Conservation (phyloP, 345 rosid genomes). For the Rubroshorea leprosula region DNA sequence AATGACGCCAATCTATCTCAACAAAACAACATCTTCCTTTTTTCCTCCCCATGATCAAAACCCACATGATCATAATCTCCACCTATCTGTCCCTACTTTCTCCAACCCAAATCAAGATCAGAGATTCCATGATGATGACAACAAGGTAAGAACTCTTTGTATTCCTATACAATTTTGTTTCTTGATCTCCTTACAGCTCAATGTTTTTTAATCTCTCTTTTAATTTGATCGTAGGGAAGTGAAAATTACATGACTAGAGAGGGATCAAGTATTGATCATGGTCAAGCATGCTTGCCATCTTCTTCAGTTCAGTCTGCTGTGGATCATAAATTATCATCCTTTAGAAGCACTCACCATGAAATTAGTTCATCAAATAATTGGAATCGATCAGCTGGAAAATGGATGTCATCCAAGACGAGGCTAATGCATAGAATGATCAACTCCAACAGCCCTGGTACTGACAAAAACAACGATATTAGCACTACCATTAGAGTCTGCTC, state of each 20-base stretch:
- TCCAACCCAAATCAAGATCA: slow-evolving; percentile 13
- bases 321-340: slow-evolving; percentile 1
- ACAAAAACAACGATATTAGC: slow-evolving; percentile 7
- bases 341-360: too few relatives aligned
- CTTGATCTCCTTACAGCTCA: too few relatives aligned
- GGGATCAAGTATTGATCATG: too few relatives aligned
- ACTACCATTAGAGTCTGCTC: slow-evolving; percentile 38
- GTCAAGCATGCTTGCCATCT: too few relatives aligned
- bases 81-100: slow-evolving; percentile 14
- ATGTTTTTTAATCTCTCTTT: too few relatives aligned
- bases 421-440: slow-evolving; percentile 33
- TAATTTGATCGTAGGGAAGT: too few relatives aligned
- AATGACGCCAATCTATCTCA: slow-evolving; percentile 33
- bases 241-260: too few relatives aligned
- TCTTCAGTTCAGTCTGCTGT: background rate
- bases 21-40: slow-evolving; percentile 17
- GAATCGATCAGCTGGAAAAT: slow-evolving; percentile 23
- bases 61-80: slow-evolving; percentile 24
- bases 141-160: slow-evolving; percentile 19
- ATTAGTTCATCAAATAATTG: too few relatives aligned
- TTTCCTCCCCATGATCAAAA: slow-evolving; percentile 23
- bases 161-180: too few relatives aligned
- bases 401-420: slow-evolving; percentile 53
- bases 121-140: slow-evolving; percentile 1
- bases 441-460: slow-evolving; percentile 8